Evolutionary conservation across 2,329 filamentous ascomycete species (phyloP), one percentile per base, ranked within the genome.

Genomic region (Pseudonectria foliicola): DNA sequence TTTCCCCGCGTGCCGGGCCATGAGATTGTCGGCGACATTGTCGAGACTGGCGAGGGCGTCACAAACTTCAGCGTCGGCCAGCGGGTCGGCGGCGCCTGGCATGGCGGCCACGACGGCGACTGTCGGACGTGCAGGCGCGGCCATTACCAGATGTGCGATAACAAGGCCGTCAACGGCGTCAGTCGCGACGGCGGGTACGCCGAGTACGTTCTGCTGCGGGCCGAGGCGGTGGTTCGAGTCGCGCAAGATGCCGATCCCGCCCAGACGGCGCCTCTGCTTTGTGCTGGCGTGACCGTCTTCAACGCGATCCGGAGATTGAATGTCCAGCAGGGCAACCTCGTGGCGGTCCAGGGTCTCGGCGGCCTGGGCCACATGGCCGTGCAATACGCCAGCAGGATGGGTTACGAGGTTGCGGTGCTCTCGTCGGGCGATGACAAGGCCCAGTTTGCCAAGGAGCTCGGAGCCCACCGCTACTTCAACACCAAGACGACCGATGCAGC

Each of bases 291-390:
- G n/a, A 81, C 75, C 10, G 73, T 76, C 8, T 79, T 77, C 58
- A 78, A 78, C 55, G 59, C 63, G 13, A 70, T 78, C 33, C 69
- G 74, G 42, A 73, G 74, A 55, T 63, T 72, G 43, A 53, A 63
- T 15, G 60, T 77, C 29, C 62, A 68, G 46, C 67, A 70, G 37
- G 74, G 74, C 8, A 64, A 59, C n/a, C 42, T 70, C 1, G 69
- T 78, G 1, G 75, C 73, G 14, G 53, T 79, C 14, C 77, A 89
- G 42, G 85, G 83, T 11, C 67, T 90, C 3, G 79, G 87, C 33
- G 85, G 85, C 2, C 68, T 89, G 0, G 85, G 85, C 3, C 85
- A 90, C 57, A 57, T 90, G 21, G 85, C 82, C 0, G 77, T 89
- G 21, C 83, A 88, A 55, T 89, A 81, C 54, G 82, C 82, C 4